These are phyloP conservation scores for Chalara sp. DNA, from an alignment of 2,329 filamentous ascomycete species.

Conservation along the genomic window DNA sequence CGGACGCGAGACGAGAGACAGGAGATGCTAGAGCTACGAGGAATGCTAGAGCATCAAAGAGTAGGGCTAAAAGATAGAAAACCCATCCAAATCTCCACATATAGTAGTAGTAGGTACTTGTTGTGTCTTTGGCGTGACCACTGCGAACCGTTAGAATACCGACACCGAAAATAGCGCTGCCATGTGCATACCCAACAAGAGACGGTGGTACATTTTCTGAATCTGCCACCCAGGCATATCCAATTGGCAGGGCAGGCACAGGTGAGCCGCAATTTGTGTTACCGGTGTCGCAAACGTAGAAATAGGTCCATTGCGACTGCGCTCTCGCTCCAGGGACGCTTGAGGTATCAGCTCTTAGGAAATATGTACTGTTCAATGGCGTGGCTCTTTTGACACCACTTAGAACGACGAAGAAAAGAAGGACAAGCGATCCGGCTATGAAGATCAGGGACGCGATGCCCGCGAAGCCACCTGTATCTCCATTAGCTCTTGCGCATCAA, in stretches of 20 bases:
- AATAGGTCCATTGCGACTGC: conserved; percentile 82
- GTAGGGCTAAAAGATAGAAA: conserved; percentile 77
- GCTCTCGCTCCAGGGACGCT: conserved; percentile 61
- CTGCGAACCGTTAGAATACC: conserved; percentile 26
- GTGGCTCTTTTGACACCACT: conserved; percentile 46
- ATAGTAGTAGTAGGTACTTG: conserved; percentile 63
- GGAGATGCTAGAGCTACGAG: conserved; percentile 63
- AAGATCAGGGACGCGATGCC: conserved; percentile 53
- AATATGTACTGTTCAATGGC: conserved; percentile 72
- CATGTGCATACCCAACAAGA: conserved; percentile 43
- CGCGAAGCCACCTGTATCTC: conserved; percentile 43
- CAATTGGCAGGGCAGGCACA: conserved; percentile 59
- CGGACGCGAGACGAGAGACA: conserved; percentile 64
- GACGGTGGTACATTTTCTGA: conserved; percentile 41
- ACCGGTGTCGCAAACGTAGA: conserved; percentile 67
- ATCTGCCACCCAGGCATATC: conserved; percentile 63
- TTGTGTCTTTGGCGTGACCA: conserved; percentile 46
- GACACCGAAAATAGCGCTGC: not conserved
- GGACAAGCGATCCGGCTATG: conserved; percentile 51
- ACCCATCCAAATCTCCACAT: conserved; percentile 91
- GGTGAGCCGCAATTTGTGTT: conserved; percentile 58
- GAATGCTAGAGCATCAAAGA: conserved; percentile 67
- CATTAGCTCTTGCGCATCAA: not conserved
- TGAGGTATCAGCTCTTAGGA: conserved; percentile 72
- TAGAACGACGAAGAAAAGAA: conserved; percentile 61